These are phyloP conservation scores for Stenocarpella maydis DNA, from an alignment of 2,329 filamentous ascomycete genomes.

Conservation along the genomic window DNA sequence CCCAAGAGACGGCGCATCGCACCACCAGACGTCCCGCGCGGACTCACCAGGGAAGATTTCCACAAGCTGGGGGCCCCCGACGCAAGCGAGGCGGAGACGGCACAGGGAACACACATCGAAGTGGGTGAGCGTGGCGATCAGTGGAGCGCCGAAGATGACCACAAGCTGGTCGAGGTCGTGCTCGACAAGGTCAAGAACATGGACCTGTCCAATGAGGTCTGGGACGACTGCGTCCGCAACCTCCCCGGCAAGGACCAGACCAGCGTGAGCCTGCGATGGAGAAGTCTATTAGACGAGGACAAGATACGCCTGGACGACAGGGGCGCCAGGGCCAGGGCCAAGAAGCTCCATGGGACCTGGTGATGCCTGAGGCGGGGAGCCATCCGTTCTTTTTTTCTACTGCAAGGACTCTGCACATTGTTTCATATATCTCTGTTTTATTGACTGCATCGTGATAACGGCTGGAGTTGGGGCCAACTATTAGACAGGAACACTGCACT, in stretches of 20 bases:
- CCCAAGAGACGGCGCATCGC: conserved; percentile 69
- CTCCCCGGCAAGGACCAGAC: conserved; percentile 65
- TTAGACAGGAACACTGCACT: conserved; percentile 26
- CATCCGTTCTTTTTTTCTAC: conserved; percentile 2
- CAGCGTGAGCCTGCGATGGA: conserved; percentile 68
- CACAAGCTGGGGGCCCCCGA: conserved; percentile 51
- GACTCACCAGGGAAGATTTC: conserved; percentile 66
- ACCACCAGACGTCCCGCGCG: conserved; percentile 66
- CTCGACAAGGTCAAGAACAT: conserved; percentile 66
- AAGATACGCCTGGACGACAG: conserved; percentile 65
- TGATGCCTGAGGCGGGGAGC: conserved; percentile 46
- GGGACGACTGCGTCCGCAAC: conserved; percentile 72
- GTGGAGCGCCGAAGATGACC: conserved; percentile 72
- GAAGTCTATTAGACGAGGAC: conserved; percentile 65
- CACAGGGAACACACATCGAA: conserved; percentile 50
- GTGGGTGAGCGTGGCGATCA: conserved; percentile 55
- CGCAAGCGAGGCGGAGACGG: background rate
- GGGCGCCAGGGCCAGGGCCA: conserved; percentile 53
- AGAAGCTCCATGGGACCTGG: conserved; percentile 64
- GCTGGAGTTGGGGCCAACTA: conserved; percentile 16
- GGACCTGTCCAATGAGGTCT: conserved; percentile 66
- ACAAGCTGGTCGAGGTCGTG: conserved; percentile 72
- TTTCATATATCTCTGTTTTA: conserved; percentile 23
- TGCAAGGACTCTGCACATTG: background rate
- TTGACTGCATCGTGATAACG: conserved; percentile 18